Evolutionary conservation across 2,329 filamentous ascomycete species (phyloP).

Genomic region (Blastomyces gilchristii): DNA sequence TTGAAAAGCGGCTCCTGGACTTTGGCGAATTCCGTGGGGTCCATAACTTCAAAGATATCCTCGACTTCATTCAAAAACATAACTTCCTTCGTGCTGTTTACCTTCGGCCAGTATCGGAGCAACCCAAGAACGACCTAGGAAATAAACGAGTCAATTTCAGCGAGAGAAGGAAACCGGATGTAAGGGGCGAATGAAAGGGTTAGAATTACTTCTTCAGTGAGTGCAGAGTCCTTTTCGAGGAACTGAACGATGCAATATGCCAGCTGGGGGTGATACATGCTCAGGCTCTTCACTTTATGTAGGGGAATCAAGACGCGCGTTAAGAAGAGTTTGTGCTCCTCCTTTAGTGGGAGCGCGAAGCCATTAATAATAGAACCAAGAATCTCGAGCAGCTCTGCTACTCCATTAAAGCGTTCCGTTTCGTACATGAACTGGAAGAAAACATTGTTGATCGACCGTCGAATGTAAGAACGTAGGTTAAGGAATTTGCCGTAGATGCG

Average conservation of each 20-base stretch:
- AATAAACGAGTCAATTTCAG: neutral
- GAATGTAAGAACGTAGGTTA: conserved; percentile 92
- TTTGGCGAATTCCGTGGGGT: conserved; percentile 95
- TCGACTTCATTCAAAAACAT: conserved; percentile 99
- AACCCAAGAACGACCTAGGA: conserved; percentile 82
- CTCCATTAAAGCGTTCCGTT: conserved; percentile 96
- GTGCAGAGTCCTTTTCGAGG: conserved; percentile 88
- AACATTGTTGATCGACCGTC: conserved; percentile 98
- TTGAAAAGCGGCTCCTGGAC: conserved; percentile 97
- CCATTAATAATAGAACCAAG: conserved; percentile 98
- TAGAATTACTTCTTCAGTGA: conserved; percentile 82
- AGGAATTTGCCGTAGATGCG: conserved; percentile 98
- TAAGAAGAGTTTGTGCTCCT: conserved; percentile 96
- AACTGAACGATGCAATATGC: conserved; percentile 99
- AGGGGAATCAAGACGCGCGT: conserved; percentile 85
- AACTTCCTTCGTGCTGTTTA: conserved; percentile 98
- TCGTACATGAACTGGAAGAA: conserved; percentile 99
- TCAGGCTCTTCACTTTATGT: conserved; percentile 96
- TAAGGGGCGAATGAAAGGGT: neutral
- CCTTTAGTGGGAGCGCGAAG: conserved; percentile 90
- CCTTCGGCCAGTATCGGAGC: conserved; percentile 95
- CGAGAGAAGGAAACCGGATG: conserved; percentile 1
- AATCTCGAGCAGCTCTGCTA: conserved; percentile 92
- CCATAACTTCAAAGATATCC: conserved; percentile 99
- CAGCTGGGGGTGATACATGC: conserved; percentile 98